Conservation (phyloP, 352 stramenopile species). For the Phytopythium sindhum region DNA sequence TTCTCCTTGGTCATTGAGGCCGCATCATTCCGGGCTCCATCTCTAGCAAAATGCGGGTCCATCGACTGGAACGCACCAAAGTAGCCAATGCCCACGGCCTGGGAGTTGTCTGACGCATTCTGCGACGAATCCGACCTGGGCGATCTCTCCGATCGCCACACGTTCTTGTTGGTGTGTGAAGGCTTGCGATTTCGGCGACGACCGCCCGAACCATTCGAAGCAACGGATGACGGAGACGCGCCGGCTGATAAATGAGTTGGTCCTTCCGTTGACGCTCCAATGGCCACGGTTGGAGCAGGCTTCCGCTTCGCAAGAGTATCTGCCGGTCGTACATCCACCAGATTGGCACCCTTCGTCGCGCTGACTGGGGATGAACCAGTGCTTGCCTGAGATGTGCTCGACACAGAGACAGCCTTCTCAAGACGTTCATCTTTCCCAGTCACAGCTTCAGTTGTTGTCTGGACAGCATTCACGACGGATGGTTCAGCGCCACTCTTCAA, state of each 20-base stretch:
- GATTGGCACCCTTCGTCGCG: neutral
- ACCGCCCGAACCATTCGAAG: slow-evolving; percentile 1
- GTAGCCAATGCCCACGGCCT: neutral
- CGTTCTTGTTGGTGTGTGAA: slow-evolving; percentile 24
- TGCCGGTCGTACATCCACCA: neutral
- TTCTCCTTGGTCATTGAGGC: neutral
- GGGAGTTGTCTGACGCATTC: neutral
- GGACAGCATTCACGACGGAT: neutral
- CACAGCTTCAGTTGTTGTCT: neutral
- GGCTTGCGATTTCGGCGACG: slow-evolving; percentile 37
- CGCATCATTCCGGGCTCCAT: neutral
- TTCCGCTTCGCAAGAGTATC: neutral
- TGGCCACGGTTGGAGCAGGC: neutral
- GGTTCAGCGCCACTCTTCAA: neutral
- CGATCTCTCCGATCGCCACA: neutral
- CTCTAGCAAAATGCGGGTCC: neutral
- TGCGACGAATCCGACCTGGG: neutral
- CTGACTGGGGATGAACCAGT: neutral
- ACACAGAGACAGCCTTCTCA: neutral
- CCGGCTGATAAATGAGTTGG: neutral
- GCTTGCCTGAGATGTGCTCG: neutral
- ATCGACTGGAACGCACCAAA: neutral
- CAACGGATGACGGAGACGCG: neutral
- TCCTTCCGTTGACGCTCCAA: neutral
- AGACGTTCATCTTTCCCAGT: neutral